Base-by-base conservation (phyloP, 1,139 yeast genomes). In the Taphrina sp. region DNA sequence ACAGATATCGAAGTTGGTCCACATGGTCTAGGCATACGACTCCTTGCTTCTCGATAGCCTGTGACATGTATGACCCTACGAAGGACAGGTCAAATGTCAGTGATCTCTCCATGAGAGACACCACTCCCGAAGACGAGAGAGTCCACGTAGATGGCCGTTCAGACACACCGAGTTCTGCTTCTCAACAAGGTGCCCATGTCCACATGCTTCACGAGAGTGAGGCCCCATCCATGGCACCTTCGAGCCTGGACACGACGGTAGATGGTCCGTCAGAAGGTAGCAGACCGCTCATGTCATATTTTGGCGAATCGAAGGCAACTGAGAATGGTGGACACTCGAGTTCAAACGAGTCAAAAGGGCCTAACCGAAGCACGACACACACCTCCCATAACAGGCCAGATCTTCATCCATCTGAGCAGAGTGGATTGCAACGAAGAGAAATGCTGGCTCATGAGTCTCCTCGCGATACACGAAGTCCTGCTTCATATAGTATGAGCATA, bases 21-120 rank as follows among this genome's bases (percentile, higher is more conserved):
- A n/a, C n/a, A n/a, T n/a, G n/a, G n/a, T n/a, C n/a, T n/a, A n/a
- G n/a, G n/a, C n/a, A n/a, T n/a, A n/a, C n/a, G n/a, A n/a, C n/a
- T n/a, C n/a, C n/a, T n/a, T n/a, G n/a, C n/a, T n/a, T n/a, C n/a
- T n/a, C n/a, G n/a, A n/a, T n/a, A n/a, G n/a, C n/a, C n/a, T 12
- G 31, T 7, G 10, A 26, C 53, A 41, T 43, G 45, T 51, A 41
- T 20, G 43, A 43, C 23, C 41, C 45, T 12, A 31, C 35, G 37
- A 36, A 28, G 43, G 43, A 43, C 45, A 31, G 20, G n/a, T 17
- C 3, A 41, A 35, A 33, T 7, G 42, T n/a, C 12, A 24, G 31
- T 19, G 42, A 49, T 24, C 12, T 19, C 14, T 8, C 34, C 29
- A 28, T 29, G 36, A 20, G 16, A 10, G 44, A 34, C 12, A 17